Conservation (phyloP, 108 stramenopile species). For the Craspedostauros australis region DNA sequence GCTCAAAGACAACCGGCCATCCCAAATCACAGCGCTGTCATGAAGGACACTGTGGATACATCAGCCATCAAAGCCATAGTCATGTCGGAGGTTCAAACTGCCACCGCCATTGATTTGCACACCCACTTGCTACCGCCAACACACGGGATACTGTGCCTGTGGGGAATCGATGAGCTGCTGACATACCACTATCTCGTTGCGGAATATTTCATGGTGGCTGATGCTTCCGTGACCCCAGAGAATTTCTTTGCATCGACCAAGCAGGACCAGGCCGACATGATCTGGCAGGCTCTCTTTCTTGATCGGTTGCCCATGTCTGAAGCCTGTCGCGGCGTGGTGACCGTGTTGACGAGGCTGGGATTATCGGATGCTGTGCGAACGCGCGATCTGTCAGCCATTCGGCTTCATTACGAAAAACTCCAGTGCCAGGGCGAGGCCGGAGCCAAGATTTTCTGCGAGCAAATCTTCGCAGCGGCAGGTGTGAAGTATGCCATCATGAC, state of each 20-base stretch:
- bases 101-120: conserved; percentile 76
- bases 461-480: conserved; percentile 51
- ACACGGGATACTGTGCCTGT: conserved; percentile 75
- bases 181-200: conserved; percentile 92
- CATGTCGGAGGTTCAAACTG: conserved; percentile 47
- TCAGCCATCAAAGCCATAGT: conserved; percentile 41
- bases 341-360: conserved; percentile 58
- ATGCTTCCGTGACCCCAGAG: conserved; percentile 48
- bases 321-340: conserved; percentile 81
- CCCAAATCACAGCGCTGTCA: conserved; percentile 41
- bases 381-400: conserved; percentile 68
- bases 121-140: conserved; percentile 87
- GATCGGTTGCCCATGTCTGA: conserved; percentile 79
- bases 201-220: conserved; percentile 86
- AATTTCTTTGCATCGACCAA: conserved; percentile 49
- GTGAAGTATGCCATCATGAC: conserved; percentile 87
- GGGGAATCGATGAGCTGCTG: conserved; percentile 87
- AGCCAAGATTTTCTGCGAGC: conserved; percentile 42
- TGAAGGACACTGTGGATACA: conserved; percentile 13
- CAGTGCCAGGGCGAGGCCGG: conserved; percentile 41
- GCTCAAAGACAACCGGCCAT: no score
- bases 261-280: conserved; percentile 60
- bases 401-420: conserved; percentile 41
- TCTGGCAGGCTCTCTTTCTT: conserved; percentile 84
- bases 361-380: conserved; percentile 28